Evolutionary conservation across 176 grass and related monocot genomes (phyloP).

Genomic region (Saccharum officinarum): DNA sequence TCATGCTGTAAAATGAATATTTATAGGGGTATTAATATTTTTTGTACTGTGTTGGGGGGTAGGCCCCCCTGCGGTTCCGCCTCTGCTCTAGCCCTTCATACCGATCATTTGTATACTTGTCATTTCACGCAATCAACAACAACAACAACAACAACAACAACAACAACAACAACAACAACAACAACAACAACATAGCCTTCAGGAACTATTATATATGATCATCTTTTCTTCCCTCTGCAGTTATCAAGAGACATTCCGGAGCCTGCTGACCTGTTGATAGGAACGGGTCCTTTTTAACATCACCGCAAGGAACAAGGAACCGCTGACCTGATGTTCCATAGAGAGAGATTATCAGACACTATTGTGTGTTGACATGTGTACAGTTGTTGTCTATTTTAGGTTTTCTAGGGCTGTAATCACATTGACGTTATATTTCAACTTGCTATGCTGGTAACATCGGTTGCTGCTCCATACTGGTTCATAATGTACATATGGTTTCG

Average conservation of each 20-base stretch:
- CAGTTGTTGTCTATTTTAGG: background rate
- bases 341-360: background rate
- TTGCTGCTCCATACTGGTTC: constrained; percentile 5
- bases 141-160: no score
- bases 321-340: background rate
- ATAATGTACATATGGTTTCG: constrained; percentile 5
- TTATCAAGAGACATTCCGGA: constrained; percentile 1
- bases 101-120: no score
- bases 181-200: no score
- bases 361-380: background rate
- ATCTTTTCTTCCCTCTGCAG: constrained; percentile 1
- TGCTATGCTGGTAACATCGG: constrained; percentile 25
- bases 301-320: background rate
- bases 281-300: background rate
- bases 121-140: no score
- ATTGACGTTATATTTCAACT: background rate
- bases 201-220: constrained; percentile 1
- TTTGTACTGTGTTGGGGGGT: no score
- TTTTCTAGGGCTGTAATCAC: background rate
- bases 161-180: no score
- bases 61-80: no score
- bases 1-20: no score
- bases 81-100: no score
- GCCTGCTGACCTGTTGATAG: constrained; percentile 4
- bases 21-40: no score